phyloP scores from a whole-genome alignment of 805 yeast species.

The Peterozyma toletana region DNA sequence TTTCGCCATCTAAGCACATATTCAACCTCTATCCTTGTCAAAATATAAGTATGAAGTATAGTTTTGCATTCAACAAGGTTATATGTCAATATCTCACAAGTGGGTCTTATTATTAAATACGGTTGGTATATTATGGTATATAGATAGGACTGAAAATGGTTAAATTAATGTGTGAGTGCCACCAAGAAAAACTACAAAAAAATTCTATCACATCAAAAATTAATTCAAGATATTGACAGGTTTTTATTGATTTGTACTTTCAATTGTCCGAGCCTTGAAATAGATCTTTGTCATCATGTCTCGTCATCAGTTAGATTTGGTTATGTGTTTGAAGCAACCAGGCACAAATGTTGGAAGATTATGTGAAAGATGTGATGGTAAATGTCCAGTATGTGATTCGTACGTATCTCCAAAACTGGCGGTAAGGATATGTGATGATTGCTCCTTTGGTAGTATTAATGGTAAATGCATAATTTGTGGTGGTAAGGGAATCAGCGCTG shows the following conservation, averaged over 20 bases:
- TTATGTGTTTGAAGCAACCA: conserved; percentile 79
- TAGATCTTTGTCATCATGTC: conserved; percentile 44
- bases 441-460: conserved; percentile 63
- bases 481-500: conserved; percentile 54
- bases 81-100: too few relatives aligned
- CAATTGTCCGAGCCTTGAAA: too few relatives aligned
- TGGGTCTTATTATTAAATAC: too few relatives aligned
- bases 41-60: too few relatives aligned
- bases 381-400: conserved; percentile 88
- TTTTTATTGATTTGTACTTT: too few relatives aligned
- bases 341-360: conserved; percentile 66
- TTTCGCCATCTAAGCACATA: too few relatives aligned
- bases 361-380: conserved; percentile 85
- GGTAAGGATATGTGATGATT: conserved; percentile 78
- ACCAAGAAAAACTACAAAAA: neutral
- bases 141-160: too few relatives aligned
- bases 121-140: too few relatives aligned
- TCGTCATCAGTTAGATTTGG: conserved; percentile 80
- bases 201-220: neutral
- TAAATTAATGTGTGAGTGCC: too few relatives aligned
- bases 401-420: conserved; percentile 60
- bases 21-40: too few relatives aligned
- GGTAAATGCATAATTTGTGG: conserved; percentile 79
- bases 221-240: neutral
- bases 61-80: too few relatives aligned